A percentile compares a stretch with the other conserved stretches of the same genome.
phyloP scores from a whole-genome alignment of 148 eudicot species.

The Polygonum maritimum region DNA sequence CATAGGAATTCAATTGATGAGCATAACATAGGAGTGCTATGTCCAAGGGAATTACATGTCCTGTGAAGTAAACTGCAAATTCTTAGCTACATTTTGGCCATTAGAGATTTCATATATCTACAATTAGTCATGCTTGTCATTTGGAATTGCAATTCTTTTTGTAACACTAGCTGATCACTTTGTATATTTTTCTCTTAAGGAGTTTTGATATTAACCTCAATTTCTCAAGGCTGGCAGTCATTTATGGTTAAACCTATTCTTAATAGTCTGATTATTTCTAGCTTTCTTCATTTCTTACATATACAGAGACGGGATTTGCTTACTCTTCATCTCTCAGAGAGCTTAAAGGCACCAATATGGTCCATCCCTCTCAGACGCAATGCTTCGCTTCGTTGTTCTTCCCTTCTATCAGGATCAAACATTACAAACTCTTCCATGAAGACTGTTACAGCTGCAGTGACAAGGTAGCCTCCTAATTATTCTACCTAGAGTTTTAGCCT shows the following conservation, averaged over 20 bases:
- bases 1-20: neutral
- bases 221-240: neutral
- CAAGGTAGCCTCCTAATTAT: constrained; percentile 32
- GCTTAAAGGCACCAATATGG: constrained; percentile 29
- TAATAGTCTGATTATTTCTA: neutral
- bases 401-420: constrained; percentile 34
- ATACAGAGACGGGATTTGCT: constrained; percentile 49
- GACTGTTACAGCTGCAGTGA: constrained; percentile 44
- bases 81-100: neutral
- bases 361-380: constrained; percentile 26
- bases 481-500: neutral
- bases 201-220: neutral
- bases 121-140: neutral
- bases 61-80: neutral
- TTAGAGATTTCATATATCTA: neutral
- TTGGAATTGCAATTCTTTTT: neutral
- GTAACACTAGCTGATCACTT: neutral
- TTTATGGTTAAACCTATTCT: constrained; percentile 1
- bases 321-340: constrained; percentile 31
- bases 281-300: constrained; percentile 9
- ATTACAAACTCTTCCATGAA: constrained; percentile 31
- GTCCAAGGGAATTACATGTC: neutral
- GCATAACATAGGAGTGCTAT: neutral
- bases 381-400: constrained; percentile 45
- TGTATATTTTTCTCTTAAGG: neutral